Percentiles rank a stretch among this genome's conserved stretches.
These are phyloP conservation scores for Penicillium sp. DNA, from an alignment of 2,329 filamentous ascomycete species.

Conservation along the genomic window DNA sequence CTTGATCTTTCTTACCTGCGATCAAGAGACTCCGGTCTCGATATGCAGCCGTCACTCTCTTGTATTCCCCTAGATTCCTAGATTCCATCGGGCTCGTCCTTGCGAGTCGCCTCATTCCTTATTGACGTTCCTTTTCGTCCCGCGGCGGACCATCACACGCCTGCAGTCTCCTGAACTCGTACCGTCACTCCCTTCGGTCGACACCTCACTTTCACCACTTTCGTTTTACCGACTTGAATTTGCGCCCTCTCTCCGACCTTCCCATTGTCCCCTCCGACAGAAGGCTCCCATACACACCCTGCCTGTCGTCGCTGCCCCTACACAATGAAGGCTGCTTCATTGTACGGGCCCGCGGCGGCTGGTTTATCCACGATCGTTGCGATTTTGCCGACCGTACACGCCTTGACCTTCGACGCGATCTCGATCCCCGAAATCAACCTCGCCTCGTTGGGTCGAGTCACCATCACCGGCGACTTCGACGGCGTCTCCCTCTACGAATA, in stretches of 20 bases:
- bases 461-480: slow-evolving; percentile 81
- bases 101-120: slow-evolving; percentile 7
- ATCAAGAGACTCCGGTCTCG: slow-evolving; percentile 13
- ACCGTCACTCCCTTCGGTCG: slow-evolving; percentile 10
- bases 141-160: slow-evolving; percentile 14
- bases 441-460: slow-evolving; percentile 70
- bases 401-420: slow-evolving; percentile 33
- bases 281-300: slow-evolving; percentile 2
- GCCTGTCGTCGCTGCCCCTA: slow-evolving; percentile 35
- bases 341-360: slow-evolving; percentile 41
- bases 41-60: slow-evolving; percentile 16
- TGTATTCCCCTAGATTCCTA: slow-evolving; percentile 9
- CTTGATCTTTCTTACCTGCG: slow-evolving; percentile 17
- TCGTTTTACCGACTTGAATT: background rate
- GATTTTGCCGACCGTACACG: slow-evolving; percentile 24
- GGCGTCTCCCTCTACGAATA: slow-evolving; percentile 87
- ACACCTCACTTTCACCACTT: slow-evolving; percentile 10
- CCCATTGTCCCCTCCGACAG: slow-evolving; percentile 1
- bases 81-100: slow-evolving; percentile 1
- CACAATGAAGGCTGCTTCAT: slow-evolving; percentile 42
- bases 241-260: background rate
- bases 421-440: slow-evolving; percentile 57
- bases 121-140: slow-evolving; percentile 12
- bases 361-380: slow-evolving; percentile 30
- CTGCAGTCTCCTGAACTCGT: slow-evolving; percentile 15